Evolutionary conservation across 2,329 filamentous ascomycete genomes (phyloP).

Genomic region (Fusarium ramigenum): DNA sequence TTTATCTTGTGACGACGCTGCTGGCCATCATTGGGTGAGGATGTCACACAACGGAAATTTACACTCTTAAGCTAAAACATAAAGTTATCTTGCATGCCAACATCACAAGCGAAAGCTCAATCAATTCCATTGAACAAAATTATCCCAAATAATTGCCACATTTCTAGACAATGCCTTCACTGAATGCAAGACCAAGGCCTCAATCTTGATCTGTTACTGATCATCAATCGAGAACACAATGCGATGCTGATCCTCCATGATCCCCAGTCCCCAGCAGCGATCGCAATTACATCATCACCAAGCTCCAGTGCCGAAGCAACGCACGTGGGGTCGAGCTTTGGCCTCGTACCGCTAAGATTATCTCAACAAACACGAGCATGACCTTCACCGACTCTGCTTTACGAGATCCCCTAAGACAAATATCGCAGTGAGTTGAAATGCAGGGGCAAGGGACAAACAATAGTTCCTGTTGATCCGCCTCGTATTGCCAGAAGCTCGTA

Average conservation of each 20-base stretch:
- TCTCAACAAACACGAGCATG: background rate
- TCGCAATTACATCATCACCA: background rate
- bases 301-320: background rate
- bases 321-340: background rate
- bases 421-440: background rate
- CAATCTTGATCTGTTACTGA: too few species aligned
- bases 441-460: background rate
- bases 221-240: background rate
- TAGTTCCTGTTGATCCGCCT: background rate
- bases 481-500: constrained; percentile 14
- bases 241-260: background rate
- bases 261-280: background rate
- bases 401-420: constrained; percentile 2
- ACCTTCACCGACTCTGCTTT: constrained; percentile 8
- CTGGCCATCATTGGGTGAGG: accelerated
- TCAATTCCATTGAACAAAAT: accelerated
- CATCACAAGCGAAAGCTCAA: accelerated
- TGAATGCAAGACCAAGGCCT: accelerated
- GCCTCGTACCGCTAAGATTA: background rate
- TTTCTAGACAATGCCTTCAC: accelerated
- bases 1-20: accelerated
- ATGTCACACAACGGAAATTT: background rate
- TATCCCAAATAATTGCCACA: accelerated
- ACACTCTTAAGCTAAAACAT: background rate
- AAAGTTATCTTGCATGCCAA: background rate